Conservation (phyloP, 495 filamentous ascomycete genomes). For the Hyaloscypha finlandica region DNA sequence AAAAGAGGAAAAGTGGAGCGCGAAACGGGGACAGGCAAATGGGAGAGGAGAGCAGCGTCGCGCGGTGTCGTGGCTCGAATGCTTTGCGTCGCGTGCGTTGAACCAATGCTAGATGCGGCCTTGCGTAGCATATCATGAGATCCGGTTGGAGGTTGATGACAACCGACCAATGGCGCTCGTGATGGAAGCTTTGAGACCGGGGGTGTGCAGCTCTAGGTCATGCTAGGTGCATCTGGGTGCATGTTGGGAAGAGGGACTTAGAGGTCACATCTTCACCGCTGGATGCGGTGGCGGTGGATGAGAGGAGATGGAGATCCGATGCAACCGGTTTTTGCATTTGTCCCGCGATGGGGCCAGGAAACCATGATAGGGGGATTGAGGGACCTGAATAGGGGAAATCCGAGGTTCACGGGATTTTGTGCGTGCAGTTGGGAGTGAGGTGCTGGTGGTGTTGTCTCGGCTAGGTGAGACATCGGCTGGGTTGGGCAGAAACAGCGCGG, state of each 20-base stretch:
- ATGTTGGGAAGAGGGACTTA: conserved; percentile 1
- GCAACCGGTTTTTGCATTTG: not conserved
- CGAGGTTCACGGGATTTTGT: not conserved
- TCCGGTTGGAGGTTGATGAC: conserved; percentile 23
- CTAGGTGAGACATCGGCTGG: not conserved
- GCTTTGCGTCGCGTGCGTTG: conserved; percentile 40
- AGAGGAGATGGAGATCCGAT: conserved; percentile 2
- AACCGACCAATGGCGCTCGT: conserved; percentile 17
- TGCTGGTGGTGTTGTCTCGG: conserved; percentile 4
- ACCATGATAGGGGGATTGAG: not conserved
- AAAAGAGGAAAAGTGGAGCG: conserved; percentile 34
- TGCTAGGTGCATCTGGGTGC: conserved; percentile 1
- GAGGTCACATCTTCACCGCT: conserved; percentile 13
- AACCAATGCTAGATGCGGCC: conserved; percentile 16
- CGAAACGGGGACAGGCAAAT: conserved; percentile 14
- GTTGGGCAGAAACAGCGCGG: not conserved
- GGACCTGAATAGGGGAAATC: not conserved
- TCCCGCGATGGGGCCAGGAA: not conserved
- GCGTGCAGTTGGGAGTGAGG: not conserved
- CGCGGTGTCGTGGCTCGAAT: conserved; percentile 62
- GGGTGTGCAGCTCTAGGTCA: conserved; percentile 24
- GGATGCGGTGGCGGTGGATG: conserved; percentile 2
- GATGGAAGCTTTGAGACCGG: not conserved
- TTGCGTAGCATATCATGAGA: conserved; percentile 26
- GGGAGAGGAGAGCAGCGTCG: not conserved